phyloP scores from a whole-genome alignment of 2,329 filamentous ascomycete genomes.

The Xylariaceae sp. region DNA sequence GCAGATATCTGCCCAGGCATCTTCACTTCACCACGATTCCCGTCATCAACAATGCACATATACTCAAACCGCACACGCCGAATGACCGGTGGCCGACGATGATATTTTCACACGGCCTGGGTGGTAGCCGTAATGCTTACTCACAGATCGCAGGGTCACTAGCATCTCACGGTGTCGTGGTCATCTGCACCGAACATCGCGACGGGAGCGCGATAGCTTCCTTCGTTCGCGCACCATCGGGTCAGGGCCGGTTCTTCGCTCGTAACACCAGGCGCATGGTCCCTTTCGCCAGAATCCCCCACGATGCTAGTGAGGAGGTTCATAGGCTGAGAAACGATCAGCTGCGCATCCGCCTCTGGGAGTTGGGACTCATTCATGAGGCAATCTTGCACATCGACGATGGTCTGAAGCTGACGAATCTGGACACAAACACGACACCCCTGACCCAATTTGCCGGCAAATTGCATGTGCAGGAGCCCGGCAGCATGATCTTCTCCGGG shows the following conservation, averaged over 20 bases:
- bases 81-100: conserved; percentile 68
- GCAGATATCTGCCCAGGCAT: conserved; percentile 64
- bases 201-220: conserved; percentile 76
- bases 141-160: conserved; percentile 76
- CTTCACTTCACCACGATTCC: conserved; percentile 70
- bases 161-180: conserved; percentile 74
- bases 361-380: conserved; percentile 66
- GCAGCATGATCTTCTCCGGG: conserved; percentile 68
- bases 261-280: conserved; percentile 33
- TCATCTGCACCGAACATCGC: conserved; percentile 76
- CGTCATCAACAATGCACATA: conserved; percentile 62
- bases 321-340: conserved; percentile 65
- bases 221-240: conserved; percentile 58
- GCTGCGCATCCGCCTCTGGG: conserved; percentile 71
- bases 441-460: conserved; percentile 55
- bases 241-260: conserved; percentile 35
- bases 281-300: conserved; percentile 51
- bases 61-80: conserved; percentile 46
- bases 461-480: conserved; percentile 65
- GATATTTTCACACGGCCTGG: conserved; percentile 82
- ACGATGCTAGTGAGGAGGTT: conserved; percentile 59
- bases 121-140: conserved; percentile 76
- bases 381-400: conserved; percentile 62
- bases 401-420: conserved; percentile 44
- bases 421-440: conserved; percentile 46